Conservation (phyloP, 2,329 filamentous ascomycete species). For the Claviceps paspali region DNA sequence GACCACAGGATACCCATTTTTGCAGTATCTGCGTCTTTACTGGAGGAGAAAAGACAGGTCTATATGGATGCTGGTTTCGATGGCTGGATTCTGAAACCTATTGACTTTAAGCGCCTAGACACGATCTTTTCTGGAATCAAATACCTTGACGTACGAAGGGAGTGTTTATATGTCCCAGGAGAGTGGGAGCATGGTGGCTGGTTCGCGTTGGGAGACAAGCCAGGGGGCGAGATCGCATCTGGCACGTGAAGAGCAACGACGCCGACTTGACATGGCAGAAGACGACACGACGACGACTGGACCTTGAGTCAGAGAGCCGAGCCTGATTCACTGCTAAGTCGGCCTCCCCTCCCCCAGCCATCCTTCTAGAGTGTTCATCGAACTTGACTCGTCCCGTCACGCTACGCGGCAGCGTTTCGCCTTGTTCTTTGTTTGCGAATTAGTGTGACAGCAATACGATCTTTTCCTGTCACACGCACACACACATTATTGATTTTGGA, state of each 20-base stretch:
- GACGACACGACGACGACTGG: too few species aligned
- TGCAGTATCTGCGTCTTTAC: constrained; percentile 69
- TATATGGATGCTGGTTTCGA: constrained; percentile 75
- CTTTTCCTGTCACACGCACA: not conserved
- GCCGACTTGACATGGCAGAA: constrained; percentile 14
- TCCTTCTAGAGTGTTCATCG: too few species aligned
- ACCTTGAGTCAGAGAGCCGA: not conserved
- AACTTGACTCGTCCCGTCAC: too few species aligned
- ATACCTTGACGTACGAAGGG: constrained; percentile 38
- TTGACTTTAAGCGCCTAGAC: constrained; percentile 63
- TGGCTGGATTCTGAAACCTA: constrained; percentile 80
- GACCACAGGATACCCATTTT: constrained; percentile 67
- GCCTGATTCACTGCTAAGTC: too few species aligned
- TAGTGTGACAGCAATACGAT: too few species aligned
- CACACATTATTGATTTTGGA: not conserved
- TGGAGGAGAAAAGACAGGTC: constrained; percentile 50
- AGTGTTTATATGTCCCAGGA: constrained; percentile 54
- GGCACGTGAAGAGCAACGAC: constrained; percentile 15
- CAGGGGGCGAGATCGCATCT: constrained; percentile 4
- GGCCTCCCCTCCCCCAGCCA: too few species aligned
- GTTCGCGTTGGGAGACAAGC: constrained; percentile 33
- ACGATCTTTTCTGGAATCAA: constrained; percentile 55
- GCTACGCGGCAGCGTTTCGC: too few species aligned
- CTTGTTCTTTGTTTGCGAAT: too few species aligned
- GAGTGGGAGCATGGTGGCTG: constrained; percentile 79